These are phyloP conservation scores for Allomyces macrogynus DNA, from an alignment of 192 early-diverging fungal species.

Conservation along the genomic window DNA sequence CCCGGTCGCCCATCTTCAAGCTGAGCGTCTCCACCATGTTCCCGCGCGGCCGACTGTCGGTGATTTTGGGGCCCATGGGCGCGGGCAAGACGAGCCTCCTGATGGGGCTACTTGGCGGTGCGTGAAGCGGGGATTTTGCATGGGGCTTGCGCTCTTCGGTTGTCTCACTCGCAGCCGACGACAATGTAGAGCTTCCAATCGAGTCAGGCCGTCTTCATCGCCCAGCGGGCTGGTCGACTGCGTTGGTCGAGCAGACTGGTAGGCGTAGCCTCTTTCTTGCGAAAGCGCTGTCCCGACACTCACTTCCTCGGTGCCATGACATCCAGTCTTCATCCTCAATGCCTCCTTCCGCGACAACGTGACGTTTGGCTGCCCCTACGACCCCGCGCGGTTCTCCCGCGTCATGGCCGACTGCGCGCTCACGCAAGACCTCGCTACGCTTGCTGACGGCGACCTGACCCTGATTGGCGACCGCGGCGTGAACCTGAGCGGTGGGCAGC, in stretches of 20 bases:
- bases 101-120: neutral
- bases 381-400: conserved; percentile 34
- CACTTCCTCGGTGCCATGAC: too few relatives aligned
- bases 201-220: too few relatives aligned
- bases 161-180: too few relatives aligned
- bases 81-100: neutral
- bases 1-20: neutral
- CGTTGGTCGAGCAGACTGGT: neutral
- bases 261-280: too few relatives aligned
- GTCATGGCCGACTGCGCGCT: conserved; percentile 51
- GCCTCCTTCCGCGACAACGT: conserved; percentile 51
- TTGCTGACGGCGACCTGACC: conserved; percentile 47
- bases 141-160: too few relatives aligned
- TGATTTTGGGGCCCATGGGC: neutral
- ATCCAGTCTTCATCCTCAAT: conserved; percentile 14
- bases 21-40: neutral
- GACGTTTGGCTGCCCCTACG: conserved; percentile 40
- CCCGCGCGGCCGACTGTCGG: neutral
- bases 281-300: too few relatives aligned
- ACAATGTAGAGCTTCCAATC: too few relatives aligned
- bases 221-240: neutral
- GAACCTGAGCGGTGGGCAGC: conserved; percentile 47
- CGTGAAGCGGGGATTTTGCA: too few relatives aligned
- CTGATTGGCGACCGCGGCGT: conserved; percentile 45
- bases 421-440: conserved; percentile 37